Evolutionary conservation across 2,329 filamentous ascomycete genomes (phyloP), one percentile per base, ranked within the genome.

Genomic region (Reticulascus tulasneorum): DNA sequence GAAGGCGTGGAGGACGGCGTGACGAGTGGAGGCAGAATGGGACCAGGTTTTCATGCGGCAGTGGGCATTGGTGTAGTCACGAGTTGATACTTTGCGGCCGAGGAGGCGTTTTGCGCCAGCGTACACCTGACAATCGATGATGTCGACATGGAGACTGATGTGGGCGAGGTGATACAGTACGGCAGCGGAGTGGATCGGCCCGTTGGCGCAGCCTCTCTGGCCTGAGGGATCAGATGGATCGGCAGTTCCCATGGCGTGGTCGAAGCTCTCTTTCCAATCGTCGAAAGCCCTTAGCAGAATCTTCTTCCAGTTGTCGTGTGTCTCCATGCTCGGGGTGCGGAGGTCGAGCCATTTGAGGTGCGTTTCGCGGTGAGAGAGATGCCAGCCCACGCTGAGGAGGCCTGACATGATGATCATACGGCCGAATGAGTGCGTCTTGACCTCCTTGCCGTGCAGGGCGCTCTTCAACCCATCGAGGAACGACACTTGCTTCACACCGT

Each of bases 361-460:
- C 5, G 90, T 77, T 55, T 94, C 88, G 49, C 86, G 77, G 59
- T 90, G 86, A 47, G 86, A 87, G 66, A 95, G 81, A 52, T 95
- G 89, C 88, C 87, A 95, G 42, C 84, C 89, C 6, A 95, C 86
- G 47, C 86, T 93, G n/a, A 95, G 67, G 23, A 96, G 66, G 0
- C 90, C 89, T 2, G 86, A 86, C 83, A 95, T 94, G 49, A 96
- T 77, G 45, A 94, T 89, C 49, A 87, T 93, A 31, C 89, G 79
- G 2, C 89, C 89, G 53, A 95, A 94, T 0, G 86, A 82, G 54
- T 94, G 91, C 2, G 89, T 94, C 35, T 80, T 79, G 12, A 95
- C 87, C 30, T 79, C 79, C 45, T 90, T 79, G 3, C 84, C 84
- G 45, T 91, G 90, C 4, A 96, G 66, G 0, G 86, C 91, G 39